phyloP scores from a whole-genome alignment of 768 basidiomycete species.

The Phlegmacium glaucopus region DNA sequence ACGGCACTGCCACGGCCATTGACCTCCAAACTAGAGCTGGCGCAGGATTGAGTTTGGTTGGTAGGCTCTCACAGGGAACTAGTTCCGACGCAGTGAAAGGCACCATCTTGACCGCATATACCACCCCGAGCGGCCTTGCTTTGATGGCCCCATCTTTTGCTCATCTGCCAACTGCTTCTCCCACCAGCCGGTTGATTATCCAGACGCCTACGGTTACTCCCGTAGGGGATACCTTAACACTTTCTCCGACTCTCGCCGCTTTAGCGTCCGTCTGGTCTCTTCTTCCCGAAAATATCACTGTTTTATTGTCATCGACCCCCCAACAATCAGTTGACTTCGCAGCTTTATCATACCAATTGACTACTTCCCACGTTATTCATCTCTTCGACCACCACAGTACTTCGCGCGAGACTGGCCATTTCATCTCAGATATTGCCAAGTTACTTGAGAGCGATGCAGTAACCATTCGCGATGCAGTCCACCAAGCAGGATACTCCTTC shows the following conservation, averaged over 20 bases:
- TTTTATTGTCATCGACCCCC: slow-evolving; percentile 81
- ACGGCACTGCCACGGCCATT: slow-evolving; percentile 51
- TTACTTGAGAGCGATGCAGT: slow-evolving; percentile 23
- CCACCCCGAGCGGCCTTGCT: slow-evolving; percentile 79
- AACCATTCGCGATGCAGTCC: slow-evolving; percentile 47
- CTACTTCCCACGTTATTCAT: slow-evolving; percentile 72
- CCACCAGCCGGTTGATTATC: slow-evolving; percentile 68
- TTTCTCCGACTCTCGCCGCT: slow-evolving; percentile 75
- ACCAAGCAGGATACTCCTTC: slow-evolving; percentile 59
- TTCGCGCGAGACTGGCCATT: slow-evolving; percentile 70
- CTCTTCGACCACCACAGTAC: slow-evolving; percentile 86
- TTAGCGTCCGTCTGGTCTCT: slow-evolving; percentile 57
- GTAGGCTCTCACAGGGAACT: slow-evolving; percentile 76
- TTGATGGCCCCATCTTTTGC: slow-evolving; percentile 78
- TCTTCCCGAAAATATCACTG: slow-evolving; percentile 61
- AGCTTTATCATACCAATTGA: slow-evolving; percentile 67
- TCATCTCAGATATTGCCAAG: slow-evolving; percentile 35
- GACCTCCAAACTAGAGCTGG: slow-evolving; percentile 80
- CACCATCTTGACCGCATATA: slow-evolving; percentile 72
- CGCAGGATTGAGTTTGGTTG: slow-evolving; percentile 76
- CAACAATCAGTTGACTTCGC: slow-evolving; percentile 82
- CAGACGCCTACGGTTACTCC: slow-evolving; percentile 79
- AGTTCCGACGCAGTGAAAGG: slow-evolving; percentile 61
- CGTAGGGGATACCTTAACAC: slow-evolving; percentile 58
- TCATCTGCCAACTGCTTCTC: slow-evolving; percentile 61